Conservation (phyloP, 2,329 filamentous ascomycete species). For the Calcarisporium arbuscula region DNA sequence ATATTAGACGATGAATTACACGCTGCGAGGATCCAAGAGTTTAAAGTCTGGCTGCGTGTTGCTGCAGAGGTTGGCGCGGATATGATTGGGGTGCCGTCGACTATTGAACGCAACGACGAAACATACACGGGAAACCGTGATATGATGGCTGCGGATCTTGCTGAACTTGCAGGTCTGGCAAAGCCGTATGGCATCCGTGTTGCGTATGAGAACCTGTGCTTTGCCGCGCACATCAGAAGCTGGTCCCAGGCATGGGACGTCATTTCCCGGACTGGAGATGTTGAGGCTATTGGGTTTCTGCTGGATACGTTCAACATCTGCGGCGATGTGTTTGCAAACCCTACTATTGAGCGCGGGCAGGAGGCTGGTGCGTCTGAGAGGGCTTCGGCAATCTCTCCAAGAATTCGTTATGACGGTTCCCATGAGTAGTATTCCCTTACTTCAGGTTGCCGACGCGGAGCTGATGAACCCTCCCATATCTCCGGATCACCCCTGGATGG, state of each 20-base stretch:
- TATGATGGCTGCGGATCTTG: constrained; percentile 5
- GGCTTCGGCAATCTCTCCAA: constrained; percentile 1
- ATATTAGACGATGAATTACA: constrained; percentile 8
- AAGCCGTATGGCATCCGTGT: constrained; percentile 7
- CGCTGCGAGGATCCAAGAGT: constrained; percentile 4
- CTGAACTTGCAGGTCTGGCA: constrained; percentile 4
- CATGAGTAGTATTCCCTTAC: constrained; percentile 8
- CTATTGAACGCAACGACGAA: constrained; percentile 6
- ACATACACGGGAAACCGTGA: constrained; percentile 4
- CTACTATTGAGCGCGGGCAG: constrained; percentile 1
- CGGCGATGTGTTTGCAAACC: constrained; percentile 9
- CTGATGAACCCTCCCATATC: constrained; percentile 2
- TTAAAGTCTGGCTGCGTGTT: constrained; percentile 11
- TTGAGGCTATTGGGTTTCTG: constrained; percentile 13
- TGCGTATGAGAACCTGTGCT: constrained; percentile 16
- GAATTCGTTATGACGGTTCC: constrained; percentile 1
- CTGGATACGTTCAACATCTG: constrained; percentile 22
- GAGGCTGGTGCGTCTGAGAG: background rate
- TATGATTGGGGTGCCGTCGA: constrained; percentile 14
- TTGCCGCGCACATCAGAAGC: constrained; percentile 7
- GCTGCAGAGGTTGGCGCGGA: constrained; percentile 9
- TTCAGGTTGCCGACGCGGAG: constrained; percentile 16
- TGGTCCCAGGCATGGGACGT: constrained; percentile 13
- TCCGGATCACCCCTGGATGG: constrained; percentile 6
- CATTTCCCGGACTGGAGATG: constrained; percentile 3